phyloP scores from a whole-genome alignment of 1,139 yeast genomes.

The Lodderomyces orthopsilosis region DNA sequence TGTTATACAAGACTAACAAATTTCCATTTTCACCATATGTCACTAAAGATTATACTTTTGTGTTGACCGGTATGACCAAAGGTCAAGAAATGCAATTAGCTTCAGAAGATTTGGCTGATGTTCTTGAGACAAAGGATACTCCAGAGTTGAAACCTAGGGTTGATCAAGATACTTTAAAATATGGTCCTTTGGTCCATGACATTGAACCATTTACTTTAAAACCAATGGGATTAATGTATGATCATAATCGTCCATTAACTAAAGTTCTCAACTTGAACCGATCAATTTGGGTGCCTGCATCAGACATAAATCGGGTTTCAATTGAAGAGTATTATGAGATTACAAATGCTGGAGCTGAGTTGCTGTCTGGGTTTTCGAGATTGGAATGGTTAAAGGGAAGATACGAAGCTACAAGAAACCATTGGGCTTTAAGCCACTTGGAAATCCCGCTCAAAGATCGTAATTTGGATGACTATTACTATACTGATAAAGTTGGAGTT shows the following conservation, averaged over 20 bases:
- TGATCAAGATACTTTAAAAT: constrained; percentile 43
- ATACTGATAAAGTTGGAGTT: constrained; percentile 87
- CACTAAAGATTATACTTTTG: constrained; percentile 51
- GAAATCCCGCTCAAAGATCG: constrained; percentile 50
- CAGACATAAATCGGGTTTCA: constrained; percentile 37
- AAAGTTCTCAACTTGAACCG: constrained; percentile 62
- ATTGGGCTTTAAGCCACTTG: constrained; percentile 52
- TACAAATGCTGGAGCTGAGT: constrained; percentile 69
- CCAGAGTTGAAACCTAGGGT: constrained; percentile 32
- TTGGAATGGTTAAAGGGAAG: constrained; percentile 66
- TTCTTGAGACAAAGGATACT: constrained; percentile 17
- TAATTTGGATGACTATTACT: constrained; percentile 62
- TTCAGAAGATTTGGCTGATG: constrained; percentile 8
- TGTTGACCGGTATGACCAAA: constrained; percentile 47
- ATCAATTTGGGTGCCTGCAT: constrained; percentile 67
- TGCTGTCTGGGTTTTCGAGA: constrained; percentile 71
- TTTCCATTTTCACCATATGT: constrained; percentile 62
- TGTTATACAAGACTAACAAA: constrained; percentile 55
- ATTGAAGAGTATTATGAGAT: constrained; percentile 86
- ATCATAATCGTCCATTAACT: constrained; percentile 65
- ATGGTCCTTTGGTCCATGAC: constrained; percentile 51
- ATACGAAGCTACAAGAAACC: constrained; percentile 39
- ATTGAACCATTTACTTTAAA: constrained; percentile 47
- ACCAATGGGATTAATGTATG: constrained; percentile 58
- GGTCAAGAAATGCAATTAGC: constrained; percentile 41